Base-by-base conservation (phyloP, 2,329 filamentous ascomycete genomes). In the Fusarium secorum region DNA sequence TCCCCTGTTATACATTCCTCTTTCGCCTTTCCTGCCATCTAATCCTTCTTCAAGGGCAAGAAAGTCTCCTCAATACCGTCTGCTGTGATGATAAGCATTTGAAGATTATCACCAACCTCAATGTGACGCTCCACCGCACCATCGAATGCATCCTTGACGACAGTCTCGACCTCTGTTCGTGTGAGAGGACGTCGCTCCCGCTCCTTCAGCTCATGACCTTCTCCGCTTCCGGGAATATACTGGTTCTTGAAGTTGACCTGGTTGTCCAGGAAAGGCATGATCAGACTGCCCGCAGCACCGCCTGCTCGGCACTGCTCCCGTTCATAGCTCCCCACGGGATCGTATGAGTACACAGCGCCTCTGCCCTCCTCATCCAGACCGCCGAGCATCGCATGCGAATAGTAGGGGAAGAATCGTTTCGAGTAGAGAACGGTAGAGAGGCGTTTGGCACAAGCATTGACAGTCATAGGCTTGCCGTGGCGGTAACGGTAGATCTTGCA, bases 221-320 rank as follows among this genome's bases (percentile, higher is more conserved):
- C 88, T 62, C 94, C 94, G 76, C 93, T 95, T 49, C 91, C 93
- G 15, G 95, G 94, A 60, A 96, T 87, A 80, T 97, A 97, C 85
- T 98, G 95, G 82, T 99, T 99, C 89, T 98, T 99, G 87, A 95
- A 95, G 85, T 98, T 98, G 85, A 99, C 96, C 84, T 99, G 97
- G 82, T 99, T 99, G 83, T 99, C 96, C 78, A 99, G 84, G 87
- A 99, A 99, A 3, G 96, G 96, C 93, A 98, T 99, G 83, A 99
- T 99, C 82, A 99, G 85, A 78, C 93, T 96, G 58, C 94, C 92
- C 24, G 95, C 95, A 18, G 96, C 95, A 76, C 96, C 96, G 44
- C 93, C 96, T 38, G 96, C 95, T 73, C 95, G 90, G 85, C 95
- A 98, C 84, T 97, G 93, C 84, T 99, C 96, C 73, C 96, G 87